Conservation (phyloP, 176 grass and related monocot genomes). For the Carex myosuroides region DNA sequence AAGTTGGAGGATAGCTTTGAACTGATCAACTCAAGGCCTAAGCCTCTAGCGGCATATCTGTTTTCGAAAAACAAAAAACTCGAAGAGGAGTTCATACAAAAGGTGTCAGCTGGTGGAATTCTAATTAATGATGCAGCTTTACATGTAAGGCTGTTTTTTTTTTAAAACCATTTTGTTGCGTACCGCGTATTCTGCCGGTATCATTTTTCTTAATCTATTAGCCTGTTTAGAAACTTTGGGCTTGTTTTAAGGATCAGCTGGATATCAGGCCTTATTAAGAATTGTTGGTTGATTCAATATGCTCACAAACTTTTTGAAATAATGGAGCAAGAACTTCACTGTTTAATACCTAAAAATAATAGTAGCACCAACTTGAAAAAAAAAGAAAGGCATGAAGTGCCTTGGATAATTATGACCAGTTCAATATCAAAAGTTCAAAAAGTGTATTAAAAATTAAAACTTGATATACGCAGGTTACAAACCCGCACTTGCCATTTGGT, state of each 20-base stretch:
- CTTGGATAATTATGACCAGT: not conserved
- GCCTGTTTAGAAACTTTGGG: not conserved
- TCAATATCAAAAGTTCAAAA: not conserved
- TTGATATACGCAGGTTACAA: constrained; percentile 33
- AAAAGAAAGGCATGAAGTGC: not conserved
- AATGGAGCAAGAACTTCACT: not conserved
- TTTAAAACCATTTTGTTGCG: not conserved
- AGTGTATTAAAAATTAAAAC: not conserved
- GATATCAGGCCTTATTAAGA: not conserved
- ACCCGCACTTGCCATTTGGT: constrained; percentile 62
- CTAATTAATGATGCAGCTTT: constrained; percentile 65
- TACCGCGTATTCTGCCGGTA: not conserved
- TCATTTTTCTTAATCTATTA: not conserved
- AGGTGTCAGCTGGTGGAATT: constrained; percentile 72
- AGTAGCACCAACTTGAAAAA: not conserved
- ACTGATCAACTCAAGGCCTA: constrained; percentile 51
- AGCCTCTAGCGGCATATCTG: constrained; percentile 67
- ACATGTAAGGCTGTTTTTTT: constrained; percentile 31
- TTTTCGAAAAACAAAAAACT: constrained; percentile 64
- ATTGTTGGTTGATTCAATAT: not conserved
- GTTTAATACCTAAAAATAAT: not conserved
- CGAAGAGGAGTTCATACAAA: constrained; percentile 41
- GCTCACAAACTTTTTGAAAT: not conserved
- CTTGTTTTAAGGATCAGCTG: not conserved
- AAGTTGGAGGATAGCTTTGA: constrained; percentile 77